Evolutionary conservation across 1,284 basidiomycete genomes (phyloP), one percentile per base, ranked within the genome.

Genomic region (Cutaneotrichosporon sp.): DNA sequence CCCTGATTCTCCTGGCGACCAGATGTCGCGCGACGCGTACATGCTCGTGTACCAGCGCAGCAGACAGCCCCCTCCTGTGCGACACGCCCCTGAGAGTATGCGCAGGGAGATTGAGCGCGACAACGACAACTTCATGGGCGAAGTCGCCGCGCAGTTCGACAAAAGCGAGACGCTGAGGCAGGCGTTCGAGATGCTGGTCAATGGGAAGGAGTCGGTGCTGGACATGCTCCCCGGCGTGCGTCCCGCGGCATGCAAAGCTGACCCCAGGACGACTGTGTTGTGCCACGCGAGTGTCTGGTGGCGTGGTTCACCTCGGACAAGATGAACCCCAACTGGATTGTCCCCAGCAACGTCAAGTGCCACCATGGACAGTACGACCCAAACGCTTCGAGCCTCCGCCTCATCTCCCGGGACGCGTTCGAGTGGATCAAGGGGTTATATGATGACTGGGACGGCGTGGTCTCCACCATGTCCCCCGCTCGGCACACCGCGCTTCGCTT

Each of bases 11-110:
- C 64, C 31, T 60, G 68, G 55, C 64, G 67, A 54, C 63, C 70
- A 51, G 74, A 79, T 63, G 65, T 93, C 91, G 1, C 89, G 85
- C 75, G 91, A 94, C 68, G 91, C 91, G 25, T 95, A 97, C 79
- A 94, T 95, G 92, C 84, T 95, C 42, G 87, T 97, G 55, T 97
- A 95, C 78, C 10, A 74, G 73, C 31, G 11, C 22, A 4, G 3
- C 16, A 18, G 18, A 10, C 18, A 18, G 18, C 25, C 47, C 14
- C 67, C 54, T 72, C 25, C 80, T 18, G 45, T 8, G 20, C 22
- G 3, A n/a, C 63, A 67, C 25, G 86, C 87, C 24, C 87, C 89
- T 4, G 65, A 73, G 27, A 78, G 80, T 36, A 87, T 88, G 3
- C 62, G 82, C 60, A 77, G 84, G 16, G 81, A 84, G 18, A 84